phyloP scores from a whole-genome alignment of 2,329 filamentous ascomycete species.

The Cladosporium sp. region DNA sequence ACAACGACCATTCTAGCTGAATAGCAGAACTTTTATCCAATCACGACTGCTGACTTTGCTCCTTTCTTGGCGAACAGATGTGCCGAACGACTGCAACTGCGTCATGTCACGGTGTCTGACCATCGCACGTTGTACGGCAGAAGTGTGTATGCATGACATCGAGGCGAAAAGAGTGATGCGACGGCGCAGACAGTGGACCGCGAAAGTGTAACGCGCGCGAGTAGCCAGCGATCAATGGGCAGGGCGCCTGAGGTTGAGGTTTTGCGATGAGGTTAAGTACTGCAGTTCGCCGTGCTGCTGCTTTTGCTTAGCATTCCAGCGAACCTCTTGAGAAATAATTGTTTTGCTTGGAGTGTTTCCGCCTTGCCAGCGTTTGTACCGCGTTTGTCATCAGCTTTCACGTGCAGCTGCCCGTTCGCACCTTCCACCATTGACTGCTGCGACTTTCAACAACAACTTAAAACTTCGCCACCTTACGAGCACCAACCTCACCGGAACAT shows the following conservation, averaged over 20 bases:
- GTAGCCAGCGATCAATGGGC: conserved; percentile 1
- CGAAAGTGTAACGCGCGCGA: conserved; percentile 9
- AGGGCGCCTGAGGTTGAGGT: background rate
- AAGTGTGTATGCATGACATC: background rate
- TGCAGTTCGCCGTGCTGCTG: background rate
- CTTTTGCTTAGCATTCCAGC: conserved; percentile 9
- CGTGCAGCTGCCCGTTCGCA: conserved; percentile 5
- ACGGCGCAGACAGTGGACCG: conserved; percentile 6
- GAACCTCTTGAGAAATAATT: background rate
- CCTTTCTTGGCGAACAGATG: conserved; percentile 11
- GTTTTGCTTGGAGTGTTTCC: background rate
- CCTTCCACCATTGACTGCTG: conserved; percentile 6
- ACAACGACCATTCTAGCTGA: background rate
- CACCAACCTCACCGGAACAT: background rate
- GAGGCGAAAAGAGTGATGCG: conserved; percentile 11
- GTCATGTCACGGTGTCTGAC: conserved; percentile 7
- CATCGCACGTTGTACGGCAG: conserved; percentile 11
- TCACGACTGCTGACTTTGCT: background rate
- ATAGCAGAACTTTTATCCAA: conserved; percentile 10
- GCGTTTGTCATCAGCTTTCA: conserved; percentile 8
- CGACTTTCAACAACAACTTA: background rate
- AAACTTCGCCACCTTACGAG: background rate
- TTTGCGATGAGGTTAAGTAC: background rate
- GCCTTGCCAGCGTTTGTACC: background rate
- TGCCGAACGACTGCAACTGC: background rate